Percentiles rank a stretch among this genome's conserved stretches.
Evolutionary conservation across 805 yeast species (phyloP).

Genomic region (Blastobotrys muscicola): DNA sequence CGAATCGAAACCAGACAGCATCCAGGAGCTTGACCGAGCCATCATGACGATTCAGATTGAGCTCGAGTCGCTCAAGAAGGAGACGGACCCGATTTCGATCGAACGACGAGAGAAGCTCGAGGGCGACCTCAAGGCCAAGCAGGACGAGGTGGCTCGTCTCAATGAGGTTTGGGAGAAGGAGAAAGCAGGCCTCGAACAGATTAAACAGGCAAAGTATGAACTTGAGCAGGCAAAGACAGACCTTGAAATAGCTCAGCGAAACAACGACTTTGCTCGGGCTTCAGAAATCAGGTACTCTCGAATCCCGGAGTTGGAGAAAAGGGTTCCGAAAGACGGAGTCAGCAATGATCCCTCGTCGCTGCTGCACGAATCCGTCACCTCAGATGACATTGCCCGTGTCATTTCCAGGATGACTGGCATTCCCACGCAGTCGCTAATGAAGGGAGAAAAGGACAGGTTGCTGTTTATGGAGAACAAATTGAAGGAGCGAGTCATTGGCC

Average conservation of each 20-base stretch:
- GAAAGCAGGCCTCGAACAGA: constrained; percentile 60
- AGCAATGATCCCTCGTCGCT: constrained; percentile 39
- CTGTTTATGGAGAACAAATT: constrained; percentile 77
- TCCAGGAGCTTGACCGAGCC: constrained; percentile 77
- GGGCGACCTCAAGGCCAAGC: constrained; percentile 51
- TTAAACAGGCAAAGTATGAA: constrained; percentile 71
- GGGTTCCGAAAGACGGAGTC: constrained; percentile 33
- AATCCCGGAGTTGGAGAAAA: constrained; percentile 68
- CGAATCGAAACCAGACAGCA: constrained; percentile 93
- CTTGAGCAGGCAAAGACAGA: constrained; percentile 79
- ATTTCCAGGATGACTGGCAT: constrained; percentile 93
- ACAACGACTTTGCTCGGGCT: constrained; percentile 79
- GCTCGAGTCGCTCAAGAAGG: constrained; percentile 86
- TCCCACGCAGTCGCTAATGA: constrained; percentile 82
- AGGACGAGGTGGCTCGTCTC: constrained; percentile 56
- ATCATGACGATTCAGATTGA: constrained; percentile 94
- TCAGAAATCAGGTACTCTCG: constrained; percentile 81
- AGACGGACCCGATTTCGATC: constrained; percentile 72
- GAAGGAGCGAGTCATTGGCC: constrained; percentile 79
- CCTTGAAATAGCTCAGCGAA: constrained; percentile 72
- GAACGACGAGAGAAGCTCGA: constrained; percentile 74
- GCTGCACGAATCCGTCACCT: constrained; percentile 84
- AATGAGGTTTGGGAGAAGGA: constrained; percentile 85
- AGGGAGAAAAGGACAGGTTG: constrained; percentile 88
- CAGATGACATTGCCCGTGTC: constrained; percentile 89